Conservation (phyloP, 306 rosid genomes). For the Quercus cerris region DNA sequence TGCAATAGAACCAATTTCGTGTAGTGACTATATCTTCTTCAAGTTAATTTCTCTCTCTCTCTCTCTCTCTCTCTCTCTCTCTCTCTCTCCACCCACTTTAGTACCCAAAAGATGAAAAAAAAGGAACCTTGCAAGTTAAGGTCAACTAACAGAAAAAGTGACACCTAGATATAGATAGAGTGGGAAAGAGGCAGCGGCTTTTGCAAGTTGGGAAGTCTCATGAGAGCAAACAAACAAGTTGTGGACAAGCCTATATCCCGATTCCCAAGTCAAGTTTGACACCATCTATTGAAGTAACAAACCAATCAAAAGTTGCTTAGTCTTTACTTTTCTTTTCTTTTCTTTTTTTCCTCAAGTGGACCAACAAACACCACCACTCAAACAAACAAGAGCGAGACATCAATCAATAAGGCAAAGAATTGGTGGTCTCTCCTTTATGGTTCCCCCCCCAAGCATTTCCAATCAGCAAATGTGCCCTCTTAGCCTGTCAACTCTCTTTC, state of each 20-base stretch:
- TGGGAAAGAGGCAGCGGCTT: not conserved
- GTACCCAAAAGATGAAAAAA: not conserved
- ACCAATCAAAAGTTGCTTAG: conserved; percentile 10
- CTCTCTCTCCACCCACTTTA: too few relatives aligned
- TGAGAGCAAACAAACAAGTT: not conserved
- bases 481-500: conserved; percentile 24
- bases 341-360: not conserved
- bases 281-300: not conserved
- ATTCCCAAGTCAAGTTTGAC: conserved; percentile 5
- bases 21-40: too few relatives aligned
- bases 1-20: too few relatives aligned
- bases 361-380: not conserved
- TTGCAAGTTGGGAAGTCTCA: not conserved
- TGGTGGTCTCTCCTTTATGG: conserved; percentile 36
- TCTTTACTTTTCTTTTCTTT: conserved; percentile 26
- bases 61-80: too few relatives aligned
- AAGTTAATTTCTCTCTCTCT: too few relatives aligned
- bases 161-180: not conserved
- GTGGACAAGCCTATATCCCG: not conserved
- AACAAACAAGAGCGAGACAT: conserved; percentile 16
- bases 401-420: conserved; percentile 18
- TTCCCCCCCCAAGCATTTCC: conserved; percentile 17
- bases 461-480: conserved; percentile 34
- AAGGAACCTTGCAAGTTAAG: conserved; percentile 16
- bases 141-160: not conserved